Conservation (phyloP, 2,329 filamentous ascomycete genomes). For the Aureobasidium musti region DNA sequence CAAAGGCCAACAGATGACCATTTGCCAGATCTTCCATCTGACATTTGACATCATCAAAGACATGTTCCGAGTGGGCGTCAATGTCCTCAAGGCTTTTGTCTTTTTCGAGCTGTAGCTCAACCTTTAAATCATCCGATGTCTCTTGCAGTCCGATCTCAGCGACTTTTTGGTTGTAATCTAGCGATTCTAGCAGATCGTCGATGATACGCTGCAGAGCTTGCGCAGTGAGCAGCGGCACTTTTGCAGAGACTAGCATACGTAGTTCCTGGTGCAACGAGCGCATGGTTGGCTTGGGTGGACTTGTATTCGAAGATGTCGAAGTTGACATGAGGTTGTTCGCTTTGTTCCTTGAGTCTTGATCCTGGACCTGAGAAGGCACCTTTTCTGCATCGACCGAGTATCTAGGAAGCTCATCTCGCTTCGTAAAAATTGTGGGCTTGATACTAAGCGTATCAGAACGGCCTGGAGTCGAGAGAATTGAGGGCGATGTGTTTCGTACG, state of each 20-base stretch:
- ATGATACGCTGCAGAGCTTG: background rate
- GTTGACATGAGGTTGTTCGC: background rate
- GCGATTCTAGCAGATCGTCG: background rate
- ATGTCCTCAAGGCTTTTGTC: conserved; percentile 3
- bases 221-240: background rate
- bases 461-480: background rate
- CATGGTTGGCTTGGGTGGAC: background rate
- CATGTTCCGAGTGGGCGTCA: background rate
- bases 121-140: background rate
- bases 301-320: background rate
- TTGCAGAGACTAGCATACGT: background rate
- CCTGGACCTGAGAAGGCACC: background rate
- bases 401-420: no score
- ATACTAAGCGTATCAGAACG: background rate
- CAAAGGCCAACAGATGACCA: background rate
- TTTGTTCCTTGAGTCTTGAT: background rate
- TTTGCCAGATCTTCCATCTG: conserved; percentile 11
- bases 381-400: background rate
- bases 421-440: background rate
- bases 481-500: background rate
- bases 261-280: background rate
- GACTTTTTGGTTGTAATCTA: background rate
- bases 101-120: conserved; percentile 1
- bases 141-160: background rate
- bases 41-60: background rate